A percentile compares a stretch with the other conserved stretches of the same genome.
Evolutionary conservation across 192 early-diverging fungal genomes (phyloP).

Genomic region (Dissophora globulifera): DNA sequence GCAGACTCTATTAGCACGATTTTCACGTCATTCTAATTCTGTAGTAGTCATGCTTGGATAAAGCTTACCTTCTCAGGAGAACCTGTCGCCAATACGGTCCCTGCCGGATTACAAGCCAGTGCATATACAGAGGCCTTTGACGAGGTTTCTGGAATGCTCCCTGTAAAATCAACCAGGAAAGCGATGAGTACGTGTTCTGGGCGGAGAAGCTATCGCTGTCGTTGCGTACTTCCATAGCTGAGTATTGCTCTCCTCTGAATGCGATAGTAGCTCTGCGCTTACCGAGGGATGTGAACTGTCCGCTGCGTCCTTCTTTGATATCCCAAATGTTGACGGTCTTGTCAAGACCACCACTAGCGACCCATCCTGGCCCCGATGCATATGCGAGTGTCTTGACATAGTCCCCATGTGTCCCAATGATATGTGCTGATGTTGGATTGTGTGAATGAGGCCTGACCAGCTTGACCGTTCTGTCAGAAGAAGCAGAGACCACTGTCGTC

Average conservation of each 20-base stretch:
- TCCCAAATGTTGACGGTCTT: slow-evolving; percentile 92
- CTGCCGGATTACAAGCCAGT: slow-evolving; percentile 81
- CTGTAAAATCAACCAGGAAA: slow-evolving; percentile 12
- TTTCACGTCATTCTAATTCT: too few relatives aligned
- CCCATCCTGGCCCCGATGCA: slow-evolving; percentile 74
- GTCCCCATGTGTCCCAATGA: slow-evolving; percentile 88
- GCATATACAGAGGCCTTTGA: slow-evolving; percentile 86
- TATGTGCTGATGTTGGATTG: slow-evolving; percentile 60
- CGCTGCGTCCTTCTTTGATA: slow-evolving; percentile 68
- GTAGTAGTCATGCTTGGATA: background rate
- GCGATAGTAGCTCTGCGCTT: slow-evolving; percentile 2
- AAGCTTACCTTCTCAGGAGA: slow-evolving; percentile 85
- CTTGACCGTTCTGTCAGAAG: slow-evolving; percentile 90
- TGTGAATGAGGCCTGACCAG: slow-evolving; percentile 74
- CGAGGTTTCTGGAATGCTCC: slow-evolving; percentile 59
- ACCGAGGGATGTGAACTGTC: slow-evolving; percentile 58
- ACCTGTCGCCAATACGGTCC: slow-evolving; percentile 86
- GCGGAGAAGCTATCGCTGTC: too few relatives aligned
- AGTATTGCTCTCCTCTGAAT: too few relatives aligned
- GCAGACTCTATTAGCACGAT: too few relatives aligned
- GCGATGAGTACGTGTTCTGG: background rate
- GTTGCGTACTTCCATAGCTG: too few relatives aligned
- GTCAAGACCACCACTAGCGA: slow-evolving; percentile 93
- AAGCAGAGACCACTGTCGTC: slow-evolving; percentile 83
- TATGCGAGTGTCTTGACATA: slow-evolving; percentile 93